A percentile compares a stretch with the other conserved stretches of the same genome.
Conservation (phyloP, 1,284 basidiomycete genomes). For the Anthracocystis setariae region DNA sequence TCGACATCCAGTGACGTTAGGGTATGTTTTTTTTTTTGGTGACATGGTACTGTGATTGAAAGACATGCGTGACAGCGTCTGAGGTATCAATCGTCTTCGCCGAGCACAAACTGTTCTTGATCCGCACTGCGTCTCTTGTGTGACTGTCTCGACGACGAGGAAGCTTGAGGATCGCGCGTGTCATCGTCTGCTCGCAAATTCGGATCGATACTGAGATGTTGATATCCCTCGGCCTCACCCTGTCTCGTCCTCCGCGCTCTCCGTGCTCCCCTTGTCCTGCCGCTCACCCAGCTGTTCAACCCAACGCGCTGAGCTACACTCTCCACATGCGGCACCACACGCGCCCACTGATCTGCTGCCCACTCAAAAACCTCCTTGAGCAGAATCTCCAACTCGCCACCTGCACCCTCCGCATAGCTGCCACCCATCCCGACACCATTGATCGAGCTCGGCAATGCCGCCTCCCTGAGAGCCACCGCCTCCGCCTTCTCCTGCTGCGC, state of each 20-base stretch:
- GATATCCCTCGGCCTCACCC: neutral
- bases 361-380: constrained; percentile 52
- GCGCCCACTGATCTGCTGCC: constrained; percentile 17
- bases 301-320: neutral
- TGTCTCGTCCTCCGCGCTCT: neutral
- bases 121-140: constrained; percentile 11
- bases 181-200: neutral
- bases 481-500: constrained; percentile 58
- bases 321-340: constrained; percentile 15
- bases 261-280: neutral
- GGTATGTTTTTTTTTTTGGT: too few relatives aligned
- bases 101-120: constrained; percentile 46
- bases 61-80: too few relatives aligned
- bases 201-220: neutral
- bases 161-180: neutral
- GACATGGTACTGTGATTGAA: too few relatives aligned
- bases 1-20: too few relatives aligned
- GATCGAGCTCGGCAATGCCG: constrained; percentile 10
- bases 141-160: neutral
- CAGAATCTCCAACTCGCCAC: constrained; percentile 50
- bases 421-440: neutral
- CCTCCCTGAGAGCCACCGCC: constrained; percentile 12
- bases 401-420: constrained; percentile 2
- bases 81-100: constrained; percentile 33
- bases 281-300: neutral